Evolutionary conservation across 495 filamentous ascomycete genomes (phyloP).

Genomic region (Niebla homalea): DNA sequence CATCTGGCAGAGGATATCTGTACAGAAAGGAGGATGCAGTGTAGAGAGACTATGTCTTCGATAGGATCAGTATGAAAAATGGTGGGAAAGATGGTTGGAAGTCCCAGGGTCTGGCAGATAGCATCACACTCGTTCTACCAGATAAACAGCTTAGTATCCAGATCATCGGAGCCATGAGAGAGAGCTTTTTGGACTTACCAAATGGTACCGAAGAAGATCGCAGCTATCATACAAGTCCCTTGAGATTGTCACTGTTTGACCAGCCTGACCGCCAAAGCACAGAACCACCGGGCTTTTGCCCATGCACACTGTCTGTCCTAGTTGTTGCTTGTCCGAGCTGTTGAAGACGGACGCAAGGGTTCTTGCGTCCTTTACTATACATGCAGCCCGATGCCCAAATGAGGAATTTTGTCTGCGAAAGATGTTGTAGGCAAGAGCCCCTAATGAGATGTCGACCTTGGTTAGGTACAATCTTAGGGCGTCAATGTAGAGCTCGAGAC

Average conservation of each 20-base stretch:
- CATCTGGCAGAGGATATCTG: conserved; percentile 34
- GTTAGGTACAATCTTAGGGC: conserved; percentile 1
- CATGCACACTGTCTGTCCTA: neutral
- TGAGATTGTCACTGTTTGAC: conserved; percentile 12
- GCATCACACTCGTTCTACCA: conserved; percentile 22
- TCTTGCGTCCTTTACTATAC: neutral
- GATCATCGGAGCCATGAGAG: neutral
- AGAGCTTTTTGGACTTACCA: conserved; percentile 11
- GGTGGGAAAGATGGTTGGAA: conserved; percentile 28
- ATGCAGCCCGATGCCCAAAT: neutral
- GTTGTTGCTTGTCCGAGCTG: neutral
- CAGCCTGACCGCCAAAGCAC: conserved; percentile 25
- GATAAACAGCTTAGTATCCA: conserved; percentile 13
- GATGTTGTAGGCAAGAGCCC: conserved; percentile 11
- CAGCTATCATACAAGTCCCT: conserved; percentile 19
- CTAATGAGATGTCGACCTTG: neutral
- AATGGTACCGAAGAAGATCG: conserved; percentile 21
- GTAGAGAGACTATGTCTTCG: conserved; percentile 30
- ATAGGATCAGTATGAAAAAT: conserved; percentile 32
- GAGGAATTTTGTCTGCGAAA: conserved; percentile 5
- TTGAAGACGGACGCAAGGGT: neutral
- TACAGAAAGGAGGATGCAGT: conserved; percentile 31
- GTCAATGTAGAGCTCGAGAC: conserved; percentile 11
- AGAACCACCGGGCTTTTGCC: conserved; percentile 15
- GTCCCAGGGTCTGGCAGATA: conserved; percentile 12